Percentiles rank a stretch among this genome's conserved stretches.
Conservation (phyloP, 139 green algal species). For the Chlorella ohadii region DNA sequence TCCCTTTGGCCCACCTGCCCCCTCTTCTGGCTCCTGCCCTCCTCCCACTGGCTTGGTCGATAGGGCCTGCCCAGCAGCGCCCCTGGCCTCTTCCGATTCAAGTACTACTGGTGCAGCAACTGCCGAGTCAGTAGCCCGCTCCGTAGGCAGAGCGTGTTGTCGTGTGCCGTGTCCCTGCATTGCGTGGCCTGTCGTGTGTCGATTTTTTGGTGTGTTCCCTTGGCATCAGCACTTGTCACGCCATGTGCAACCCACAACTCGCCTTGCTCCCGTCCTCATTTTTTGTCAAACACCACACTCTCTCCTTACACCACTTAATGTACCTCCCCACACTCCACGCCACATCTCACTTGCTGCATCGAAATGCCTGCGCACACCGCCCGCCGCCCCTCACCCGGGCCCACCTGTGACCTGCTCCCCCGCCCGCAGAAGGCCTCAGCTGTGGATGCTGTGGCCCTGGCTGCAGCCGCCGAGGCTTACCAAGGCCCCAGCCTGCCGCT, state of each 20-base stretch:
- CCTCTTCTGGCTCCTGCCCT: background rate
- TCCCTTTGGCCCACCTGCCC: background rate
- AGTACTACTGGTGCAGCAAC: slow-evolving; percentile 7
- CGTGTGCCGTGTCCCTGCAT: background rate
- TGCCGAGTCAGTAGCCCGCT: slow-evolving; percentile 2
- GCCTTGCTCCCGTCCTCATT: too few species aligned
- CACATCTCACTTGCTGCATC: too few species aligned
- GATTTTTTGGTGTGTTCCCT: too few species aligned
- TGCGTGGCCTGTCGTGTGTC: background rate
- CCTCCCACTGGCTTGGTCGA: background rate
- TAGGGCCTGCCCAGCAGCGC: slow-evolving; percentile 1
- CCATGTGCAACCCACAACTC: too few species aligned
- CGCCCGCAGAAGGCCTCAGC: background rate
- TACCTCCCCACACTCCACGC: background rate
- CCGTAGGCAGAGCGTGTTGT: too few species aligned
- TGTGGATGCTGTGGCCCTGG: background rate
- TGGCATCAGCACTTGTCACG: too few species aligned
- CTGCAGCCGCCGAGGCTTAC: background rate
- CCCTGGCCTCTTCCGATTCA: background rate
- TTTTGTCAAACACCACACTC: too few species aligned
- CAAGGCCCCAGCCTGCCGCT: too few species aligned
- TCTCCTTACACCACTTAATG: too few species aligned
- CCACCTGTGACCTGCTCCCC: background rate
- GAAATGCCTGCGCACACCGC: too few species aligned
- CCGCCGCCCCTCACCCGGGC: background rate